A percentile compares a stretch with the other conserved stretches of the same genome.
Evolutionary conservation across 352 stramenopile genomes (phyloP).

Genomic region (Phytophthora constricta): DNA sequence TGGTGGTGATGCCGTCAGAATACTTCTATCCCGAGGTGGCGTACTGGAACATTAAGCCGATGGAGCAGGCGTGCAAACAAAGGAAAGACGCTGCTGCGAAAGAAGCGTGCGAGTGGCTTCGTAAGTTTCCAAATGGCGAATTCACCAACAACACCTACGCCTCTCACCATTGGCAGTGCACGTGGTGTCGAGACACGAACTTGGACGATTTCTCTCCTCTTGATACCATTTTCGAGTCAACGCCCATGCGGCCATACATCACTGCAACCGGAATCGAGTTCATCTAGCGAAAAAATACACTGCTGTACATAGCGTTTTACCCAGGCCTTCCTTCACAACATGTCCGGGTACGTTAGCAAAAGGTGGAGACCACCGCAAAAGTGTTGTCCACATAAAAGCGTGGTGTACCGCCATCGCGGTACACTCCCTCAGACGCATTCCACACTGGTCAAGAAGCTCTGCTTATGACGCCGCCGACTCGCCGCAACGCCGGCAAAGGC

Average conservation of each 20-base stretch:
- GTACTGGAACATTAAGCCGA: constrained; percentile 53
- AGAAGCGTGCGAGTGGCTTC: constrained; percentile 50
- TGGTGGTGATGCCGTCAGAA: constrained; percentile 43
- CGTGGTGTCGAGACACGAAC: constrained; percentile 52
- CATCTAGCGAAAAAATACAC: neutral
- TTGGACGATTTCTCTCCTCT: constrained; percentile 37
- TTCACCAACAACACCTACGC: constrained; percentile 54
- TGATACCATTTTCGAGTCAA: constrained; percentile 27
- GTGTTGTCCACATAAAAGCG: neutral
- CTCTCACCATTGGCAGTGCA: constrained; percentile 67
- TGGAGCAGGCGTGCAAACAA: constrained; percentile 36
- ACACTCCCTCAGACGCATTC: neutral
- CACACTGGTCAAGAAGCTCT: constrained; percentile 1
- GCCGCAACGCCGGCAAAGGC: constrained; percentile 34
- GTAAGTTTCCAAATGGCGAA: constrained; percentile 46
- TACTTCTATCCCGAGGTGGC: constrained; percentile 67
- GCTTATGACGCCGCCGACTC: constrained; percentile 37
- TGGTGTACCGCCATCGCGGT: neutral
- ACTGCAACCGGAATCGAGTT: constrained; percentile 23
- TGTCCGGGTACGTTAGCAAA: no score
- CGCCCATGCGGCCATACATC: constrained; percentile 27
- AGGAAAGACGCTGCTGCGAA: constrained; percentile 26
- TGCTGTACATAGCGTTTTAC: neutral
- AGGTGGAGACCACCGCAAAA: no score
- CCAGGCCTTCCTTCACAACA: neutral